Evolutionary conservation across 2,329 filamentous ascomycete genomes (phyloP).

Genomic region (Colletotrichum tanaceti): DNA sequence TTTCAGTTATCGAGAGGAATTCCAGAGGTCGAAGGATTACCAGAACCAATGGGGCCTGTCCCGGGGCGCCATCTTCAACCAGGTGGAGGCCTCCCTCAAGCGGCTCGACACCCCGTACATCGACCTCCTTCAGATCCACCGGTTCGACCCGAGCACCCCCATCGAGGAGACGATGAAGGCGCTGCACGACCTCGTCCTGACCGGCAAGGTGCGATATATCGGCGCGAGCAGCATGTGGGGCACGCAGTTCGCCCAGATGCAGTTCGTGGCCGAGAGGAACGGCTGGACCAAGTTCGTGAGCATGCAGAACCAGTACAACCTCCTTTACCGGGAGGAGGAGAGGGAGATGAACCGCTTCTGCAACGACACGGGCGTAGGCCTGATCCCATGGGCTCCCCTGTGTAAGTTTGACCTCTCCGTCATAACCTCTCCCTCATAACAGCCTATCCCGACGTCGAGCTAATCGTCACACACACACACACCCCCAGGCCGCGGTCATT

Average conservation of each 20-base stretch:
- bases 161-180: conserved; percentile 72
- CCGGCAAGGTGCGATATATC: conserved; percentile 68
- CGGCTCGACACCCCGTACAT: conserved; percentile 68
- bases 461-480: conserved; percentile 5
- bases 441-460: background rate
- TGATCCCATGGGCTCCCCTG: conserved; percentile 49
- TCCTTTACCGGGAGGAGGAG: conserved; percentile 69
- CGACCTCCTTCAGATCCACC: conserved; percentile 71
- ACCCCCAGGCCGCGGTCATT: conserved; percentile 44
- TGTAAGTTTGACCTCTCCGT: conserved; percentile 12
- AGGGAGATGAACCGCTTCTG: conserved; percentile 57
- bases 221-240: conserved; percentile 62
- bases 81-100: conserved; percentile 69
- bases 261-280: conserved; percentile 63
- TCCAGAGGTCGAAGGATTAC: conserved; percentile 46
- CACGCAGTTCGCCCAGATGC: conserved; percentile 61
- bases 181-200: conserved; percentile 68
- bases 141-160: conserved; percentile 63
- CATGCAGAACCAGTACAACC: conserved; percentile 68
- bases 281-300: conserved; percentile 68
- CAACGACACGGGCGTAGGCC: conserved; percentile 55
- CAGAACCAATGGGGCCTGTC: conserved; percentile 61
- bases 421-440: too few species aligned
- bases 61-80: conserved; percentile 73
- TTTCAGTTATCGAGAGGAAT: conserved; percentile 43